phyloP scores from a whole-genome alignment of 2,329 filamentous ascomycete genomes.

The Cladosporium sp. region DNA sequence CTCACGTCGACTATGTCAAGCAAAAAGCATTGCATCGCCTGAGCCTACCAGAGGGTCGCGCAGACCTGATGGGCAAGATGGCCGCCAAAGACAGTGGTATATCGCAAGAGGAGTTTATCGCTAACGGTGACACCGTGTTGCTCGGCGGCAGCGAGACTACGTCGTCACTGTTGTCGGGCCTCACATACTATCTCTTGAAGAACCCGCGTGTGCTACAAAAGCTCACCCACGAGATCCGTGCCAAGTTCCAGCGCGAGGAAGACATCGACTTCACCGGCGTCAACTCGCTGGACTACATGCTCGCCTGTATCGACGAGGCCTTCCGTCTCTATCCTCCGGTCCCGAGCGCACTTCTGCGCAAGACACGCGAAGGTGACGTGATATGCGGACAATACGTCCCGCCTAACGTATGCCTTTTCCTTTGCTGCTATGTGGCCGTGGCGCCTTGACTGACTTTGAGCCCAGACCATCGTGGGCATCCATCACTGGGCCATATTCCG shows the following conservation, averaged over 20 bases:
- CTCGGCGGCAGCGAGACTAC: conserved; percentile 77
- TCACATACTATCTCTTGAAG: conserved; percentile 72
- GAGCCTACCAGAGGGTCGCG: neutral
- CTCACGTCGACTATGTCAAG: conserved; percentile 6
- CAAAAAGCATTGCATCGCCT: neutral
- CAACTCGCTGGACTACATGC: conserved; percentile 39
- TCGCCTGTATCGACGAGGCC: conserved; percentile 49
- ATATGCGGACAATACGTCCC: neutral
- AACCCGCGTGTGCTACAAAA: conserved; percentile 56
- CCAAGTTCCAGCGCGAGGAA: conserved; percentile 36
- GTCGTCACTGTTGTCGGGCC: conserved; percentile 66
- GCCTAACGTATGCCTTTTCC: conserved; percentile 17
- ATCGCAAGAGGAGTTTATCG: conserved; percentile 34
- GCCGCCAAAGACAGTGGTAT: conserved; percentile 18
- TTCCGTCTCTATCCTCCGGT: conserved; percentile 47
- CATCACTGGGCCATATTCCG: conserved; percentile 28
- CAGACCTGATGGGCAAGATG: neutral
- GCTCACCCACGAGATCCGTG: conserved; percentile 58
- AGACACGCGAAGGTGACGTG: neutral
- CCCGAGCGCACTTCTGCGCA: conserved; percentile 23
- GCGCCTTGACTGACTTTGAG: neutral
- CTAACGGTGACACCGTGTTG: conserved; percentile 38
- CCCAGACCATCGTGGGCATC: conserved; percentile 15
- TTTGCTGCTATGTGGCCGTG: too few relatives aligned
- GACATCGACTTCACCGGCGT: conserved; percentile 30